phyloP scores from a whole-genome alignment of 805 yeast species.

The Hanseniaspora jakobsenii region DNA sequence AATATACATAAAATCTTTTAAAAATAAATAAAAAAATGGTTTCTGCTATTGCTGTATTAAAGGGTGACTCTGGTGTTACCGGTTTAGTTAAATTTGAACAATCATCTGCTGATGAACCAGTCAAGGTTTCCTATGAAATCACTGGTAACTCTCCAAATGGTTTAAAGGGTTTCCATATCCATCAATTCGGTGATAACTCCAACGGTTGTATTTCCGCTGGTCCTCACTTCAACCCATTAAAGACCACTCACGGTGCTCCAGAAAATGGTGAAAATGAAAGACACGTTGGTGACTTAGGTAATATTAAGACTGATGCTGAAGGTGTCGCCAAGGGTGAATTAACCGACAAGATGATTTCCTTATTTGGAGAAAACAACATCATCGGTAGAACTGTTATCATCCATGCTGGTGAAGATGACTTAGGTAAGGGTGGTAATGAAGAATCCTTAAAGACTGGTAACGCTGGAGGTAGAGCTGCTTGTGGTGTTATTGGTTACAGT shows the following conservation, averaged over 20 bases:
- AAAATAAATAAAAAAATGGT: constrained; percentile 24
- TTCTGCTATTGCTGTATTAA: constrained; percentile 75
- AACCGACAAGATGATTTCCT: constrained; percentile 63
- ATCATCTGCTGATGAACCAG: constrained; percentile 62
- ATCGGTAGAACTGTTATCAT: constrained; percentile 92
- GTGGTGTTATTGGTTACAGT: constrained; percentile 82
- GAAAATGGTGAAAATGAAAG: constrained; percentile 33
- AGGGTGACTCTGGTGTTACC: constrained; percentile 84
- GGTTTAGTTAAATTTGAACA: constrained; percentile 88
- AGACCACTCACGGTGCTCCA: constrained; percentile 86
- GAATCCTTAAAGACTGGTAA: constrained; percentile 92
- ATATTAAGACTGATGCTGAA: constrained; percentile 69
- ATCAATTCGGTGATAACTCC: constrained; percentile 90
- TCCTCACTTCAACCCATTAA: constrained; percentile 90
- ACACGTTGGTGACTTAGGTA: constrained; percentile 82
- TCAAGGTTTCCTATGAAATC: constrained; percentile 79
- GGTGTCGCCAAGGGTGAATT: constrained; percentile 89
- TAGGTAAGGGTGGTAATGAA: constrained; percentile 85
- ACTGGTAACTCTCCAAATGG: constrained; percentile 82
- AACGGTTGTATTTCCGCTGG: constrained; percentile 98
- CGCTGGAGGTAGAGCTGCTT: constrained; percentile 96
- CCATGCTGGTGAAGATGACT: constrained; percentile 85
- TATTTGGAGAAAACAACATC: constrained; percentile 77
- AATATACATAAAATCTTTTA: no score
- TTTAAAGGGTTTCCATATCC: constrained; percentile 93